Percentiles rank a stretch among this genome's conserved stretches.
phyloP scores from a whole-genome alignment of 306 rosid genomes.

The Acacia confusa region DNA sequence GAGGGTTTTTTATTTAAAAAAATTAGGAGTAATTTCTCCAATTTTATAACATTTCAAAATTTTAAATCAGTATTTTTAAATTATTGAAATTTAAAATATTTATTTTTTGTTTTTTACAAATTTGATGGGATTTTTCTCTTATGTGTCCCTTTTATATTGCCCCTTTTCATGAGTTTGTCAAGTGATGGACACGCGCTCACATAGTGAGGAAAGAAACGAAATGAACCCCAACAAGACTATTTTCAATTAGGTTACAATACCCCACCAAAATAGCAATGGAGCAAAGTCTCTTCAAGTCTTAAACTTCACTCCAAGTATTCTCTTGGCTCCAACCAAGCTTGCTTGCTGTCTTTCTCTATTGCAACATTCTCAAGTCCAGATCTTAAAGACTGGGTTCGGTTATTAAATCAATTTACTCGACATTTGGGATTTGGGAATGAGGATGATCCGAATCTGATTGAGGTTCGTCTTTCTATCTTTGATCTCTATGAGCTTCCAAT shows the following conservation, averaged over 20 bases:
- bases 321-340: background rate
- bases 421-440: background rate
- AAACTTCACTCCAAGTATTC: background rate
- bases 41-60: no score
- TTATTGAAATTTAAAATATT: no score
- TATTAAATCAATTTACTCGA: slow-evolving; percentile 3
- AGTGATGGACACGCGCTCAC: background rate
- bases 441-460: slow-evolving; percentile 21
- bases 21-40: no score
- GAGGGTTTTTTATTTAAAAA: no score
- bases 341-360: background rate
- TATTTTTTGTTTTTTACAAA: no score
- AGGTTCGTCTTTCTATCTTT: slow-evolving; percentile 37
- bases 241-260: background rate
- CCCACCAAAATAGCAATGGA: background rate
- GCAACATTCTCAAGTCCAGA: background rate
- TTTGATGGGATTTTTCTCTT: no score
- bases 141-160: no score
- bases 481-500: background rate
- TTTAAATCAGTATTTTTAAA: no score
- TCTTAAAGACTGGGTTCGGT: background rate
- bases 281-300: background rate
- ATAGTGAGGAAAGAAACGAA: background rate
- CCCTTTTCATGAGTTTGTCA: no score
- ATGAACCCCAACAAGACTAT: background rate